Base-by-base conservation (phyloP, 2,329 filamentous ascomycete species). In the Paraphaeosphaeria sporulosa region DNA sequence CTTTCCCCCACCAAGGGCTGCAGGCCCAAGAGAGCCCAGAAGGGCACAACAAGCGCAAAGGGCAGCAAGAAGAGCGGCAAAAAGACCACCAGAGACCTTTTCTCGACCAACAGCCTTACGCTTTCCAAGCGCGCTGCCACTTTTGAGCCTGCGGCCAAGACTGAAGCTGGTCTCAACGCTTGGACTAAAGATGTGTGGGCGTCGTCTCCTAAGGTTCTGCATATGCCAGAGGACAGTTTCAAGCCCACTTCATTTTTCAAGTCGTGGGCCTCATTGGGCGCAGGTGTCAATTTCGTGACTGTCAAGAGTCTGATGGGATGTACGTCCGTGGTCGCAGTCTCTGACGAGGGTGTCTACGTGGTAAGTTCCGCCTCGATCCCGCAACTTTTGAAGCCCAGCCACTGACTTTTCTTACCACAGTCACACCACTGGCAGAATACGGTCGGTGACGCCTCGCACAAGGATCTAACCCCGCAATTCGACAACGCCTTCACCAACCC, bases 401-500 rank as follows among this genome's bases (percentile, higher is more conserved):
- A 46, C 43, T 46, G 43, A 46, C 19, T 46, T 46, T 46, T 19
- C 23, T 25, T 46, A 25, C 43, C 43, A 19, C 43, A 46, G 43
- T 46, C 43, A 19, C 43, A 46, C 21, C 43, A 46, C 19, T 46
- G 43, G 43, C 43, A 46, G 43, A 46, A 46, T 4, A 46, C 43
- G 43, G 43, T 46, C 43, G 43, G 43, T 19, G 43, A 46, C 19
- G 43, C 43, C 43, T 46, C 43, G 21, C 25, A 46, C 43, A 46
- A 46, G 23, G 43, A 46, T 9, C 43, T 46, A 12, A 46, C 43
- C 21, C 43, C 43, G 43, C 43, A 46, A 25, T 46, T 46, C 43
- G 43, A 46, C 43, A 46, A 46, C 43, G 43, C 43, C 43, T 46
- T 46, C 43, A 46, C 43, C 43, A 46, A 46, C 43, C 43, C 43